These are phyloP conservation scores for Myriosclerotinia duriaeana DNA, from an alignment of 2,329 filamentous ascomycete species.

Conservation along the genomic window DNA sequence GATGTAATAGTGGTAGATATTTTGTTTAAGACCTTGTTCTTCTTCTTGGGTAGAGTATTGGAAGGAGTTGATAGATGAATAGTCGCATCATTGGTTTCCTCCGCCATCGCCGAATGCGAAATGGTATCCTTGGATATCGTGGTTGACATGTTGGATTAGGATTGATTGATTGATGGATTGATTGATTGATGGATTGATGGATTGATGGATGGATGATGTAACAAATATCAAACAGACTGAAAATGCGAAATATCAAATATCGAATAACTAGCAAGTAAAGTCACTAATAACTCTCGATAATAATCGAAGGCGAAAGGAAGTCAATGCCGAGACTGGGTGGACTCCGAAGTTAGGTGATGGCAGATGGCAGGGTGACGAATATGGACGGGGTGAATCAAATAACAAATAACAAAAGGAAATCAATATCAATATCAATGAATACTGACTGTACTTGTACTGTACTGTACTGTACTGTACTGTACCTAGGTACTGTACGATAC, in stretches of 20 bases:
- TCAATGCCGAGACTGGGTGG: too few relatives aligned
- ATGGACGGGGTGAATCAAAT: too few relatives aligned
- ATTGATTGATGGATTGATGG: not conserved
- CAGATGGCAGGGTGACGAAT: too few relatives aligned
- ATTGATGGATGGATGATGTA: not conserved
- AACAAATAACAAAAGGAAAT: too few relatives aligned
- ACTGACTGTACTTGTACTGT: too few relatives aligned
- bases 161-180: not conserved
- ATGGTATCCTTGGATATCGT: constrained; percentile 6
- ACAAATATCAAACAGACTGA: not conserved
- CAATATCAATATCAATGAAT: too few relatives aligned
- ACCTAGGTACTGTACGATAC: too few relatives aligned
- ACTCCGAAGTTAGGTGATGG: too few relatives aligned
- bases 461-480: too few relatives aligned
- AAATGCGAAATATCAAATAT: not conserved
- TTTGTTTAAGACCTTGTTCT: not conserved
- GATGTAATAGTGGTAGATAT: constrained; percentile 23
- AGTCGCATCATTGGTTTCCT: constrained; percentile 42
- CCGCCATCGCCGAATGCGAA: not conserved
- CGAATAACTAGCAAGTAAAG: not conserved
- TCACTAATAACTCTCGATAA: too few relatives aligned
- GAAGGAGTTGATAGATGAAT: not conserved
- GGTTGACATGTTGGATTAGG: not conserved
- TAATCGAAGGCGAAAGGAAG: too few relatives aligned
- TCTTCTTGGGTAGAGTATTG: not conserved